Conservation (phyloP, 352 stramenopile species). For the Thraustochytrium sp. region DNA sequence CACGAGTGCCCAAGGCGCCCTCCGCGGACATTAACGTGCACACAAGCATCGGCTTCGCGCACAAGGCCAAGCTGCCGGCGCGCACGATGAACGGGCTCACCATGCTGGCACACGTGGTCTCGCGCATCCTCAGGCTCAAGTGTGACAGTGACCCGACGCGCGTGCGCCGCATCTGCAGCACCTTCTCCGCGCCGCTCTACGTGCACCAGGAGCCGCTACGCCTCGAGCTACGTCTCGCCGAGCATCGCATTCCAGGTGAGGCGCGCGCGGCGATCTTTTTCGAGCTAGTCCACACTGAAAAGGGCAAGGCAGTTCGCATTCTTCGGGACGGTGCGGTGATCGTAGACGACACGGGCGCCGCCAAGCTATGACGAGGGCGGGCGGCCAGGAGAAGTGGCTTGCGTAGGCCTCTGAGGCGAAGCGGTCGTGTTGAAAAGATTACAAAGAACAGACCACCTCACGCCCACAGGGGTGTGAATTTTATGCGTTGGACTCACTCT, state of each 20-base stretch:
- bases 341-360: background rate
- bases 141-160: background rate
- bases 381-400: no score
- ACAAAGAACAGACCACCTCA: no score
- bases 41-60: background rate
- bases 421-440: no score
- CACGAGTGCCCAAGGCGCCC: background rate
- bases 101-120: background rate
- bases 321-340: background rate
- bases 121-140: background rate
- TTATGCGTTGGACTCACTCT: no score
- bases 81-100: conserved; percentile 7
- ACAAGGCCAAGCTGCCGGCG: background rate
- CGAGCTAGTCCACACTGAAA: background rate
- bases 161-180: background rate
- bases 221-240: background rate
- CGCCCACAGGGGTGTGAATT: no score
- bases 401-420: no score
- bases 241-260: background rate
- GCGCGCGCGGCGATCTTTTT: background rate
- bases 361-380: no score
- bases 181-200: background rate
- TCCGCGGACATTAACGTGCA: background rate
- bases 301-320: background rate
- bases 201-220: background rate